These are phyloP conservation scores for Seiridium cupressi DNA, from an alignment of 2,329 filamentous ascomycete species.

Conservation along the genomic window DNA sequence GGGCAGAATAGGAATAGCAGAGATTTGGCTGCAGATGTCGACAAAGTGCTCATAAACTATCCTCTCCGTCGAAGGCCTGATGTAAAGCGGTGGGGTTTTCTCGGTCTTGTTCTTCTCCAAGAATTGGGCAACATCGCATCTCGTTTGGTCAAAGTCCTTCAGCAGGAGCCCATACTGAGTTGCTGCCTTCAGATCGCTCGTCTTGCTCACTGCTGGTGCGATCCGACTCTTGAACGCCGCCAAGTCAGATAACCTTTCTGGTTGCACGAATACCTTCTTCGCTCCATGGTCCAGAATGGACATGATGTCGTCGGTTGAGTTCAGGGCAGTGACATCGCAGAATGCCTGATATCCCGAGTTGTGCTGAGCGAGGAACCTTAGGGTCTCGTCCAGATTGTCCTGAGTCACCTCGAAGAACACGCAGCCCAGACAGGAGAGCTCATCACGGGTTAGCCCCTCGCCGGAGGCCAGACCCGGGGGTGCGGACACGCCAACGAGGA, in stretches of 20 bases:
- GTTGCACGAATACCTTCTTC: constrained; percentile 77
- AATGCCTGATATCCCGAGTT: constrained; percentile 60
- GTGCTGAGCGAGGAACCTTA: constrained; percentile 47
- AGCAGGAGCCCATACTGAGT: constrained; percentile 52
- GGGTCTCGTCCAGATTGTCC: constrained; percentile 38
- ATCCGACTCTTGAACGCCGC: constrained; percentile 56
- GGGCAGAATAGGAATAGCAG: constrained; percentile 72
- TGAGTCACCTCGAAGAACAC: constrained; percentile 54
- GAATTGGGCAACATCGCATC: constrained; percentile 39
- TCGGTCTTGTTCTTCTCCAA: constrained; percentile 39
- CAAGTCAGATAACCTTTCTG: constrained; percentile 62
- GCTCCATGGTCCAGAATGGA: constrained; percentile 83
- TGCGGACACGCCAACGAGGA: constrained; percentile 57
- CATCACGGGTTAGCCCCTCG: constrained; percentile 53
- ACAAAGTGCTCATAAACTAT: constrained; percentile 43
- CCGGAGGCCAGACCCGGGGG: constrained; percentile 45
- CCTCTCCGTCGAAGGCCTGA: constrained; percentile 47
- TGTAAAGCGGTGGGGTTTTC: constrained; percentile 46
- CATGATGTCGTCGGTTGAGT: constrained; percentile 70
- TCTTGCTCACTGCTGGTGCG: constrained; percentile 47
- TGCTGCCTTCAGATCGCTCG: constrained; percentile 40
- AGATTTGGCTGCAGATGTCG: constrained; percentile 45
- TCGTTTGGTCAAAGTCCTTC: constrained; percentile 47
- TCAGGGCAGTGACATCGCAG: constrained; percentile 72
- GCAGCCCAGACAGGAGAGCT: constrained; percentile 58